These are phyloP conservation scores for Podila clonocystis DNA, from an alignment of 192 early-diverging fungal species.

Conservation along the genomic window DNA sequence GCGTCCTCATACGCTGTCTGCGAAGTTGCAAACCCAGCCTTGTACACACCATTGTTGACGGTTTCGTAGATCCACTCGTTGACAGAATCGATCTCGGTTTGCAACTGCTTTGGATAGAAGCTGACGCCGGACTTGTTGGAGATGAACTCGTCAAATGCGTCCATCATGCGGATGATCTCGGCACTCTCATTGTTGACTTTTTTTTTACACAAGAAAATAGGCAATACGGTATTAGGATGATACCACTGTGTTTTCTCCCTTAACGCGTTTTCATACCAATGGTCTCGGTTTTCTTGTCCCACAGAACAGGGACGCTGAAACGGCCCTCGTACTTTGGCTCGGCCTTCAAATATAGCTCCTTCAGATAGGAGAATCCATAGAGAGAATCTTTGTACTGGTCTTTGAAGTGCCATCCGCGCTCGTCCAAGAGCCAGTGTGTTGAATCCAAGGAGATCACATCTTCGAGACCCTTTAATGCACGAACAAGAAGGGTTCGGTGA, in stretches of 20 bases:
- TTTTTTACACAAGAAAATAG: too few relatives aligned
- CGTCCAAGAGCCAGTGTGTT: conserved; percentile 83
- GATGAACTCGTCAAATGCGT: conserved; percentile 80
- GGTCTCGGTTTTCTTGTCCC: conserved; percentile 93
- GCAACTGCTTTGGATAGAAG: conserved; percentile 85
- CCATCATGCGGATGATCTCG: too few relatives aligned
- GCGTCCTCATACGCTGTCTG: conserved; percentile 88
- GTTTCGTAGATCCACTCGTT: conserved; percentile 95
- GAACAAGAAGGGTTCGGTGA: conserved; percentile 87
- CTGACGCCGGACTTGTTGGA: conserved; percentile 69
- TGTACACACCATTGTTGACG: conserved; percentile 98
- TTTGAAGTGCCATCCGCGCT: conserved; percentile 87
- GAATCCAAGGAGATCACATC: conserved; percentile 83
- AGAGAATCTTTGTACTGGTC: conserved; percentile 78
- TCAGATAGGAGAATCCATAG: conserved; percentile 77
- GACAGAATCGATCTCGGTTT: conserved; percentile 80
- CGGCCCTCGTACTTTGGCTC: conserved; percentile 77
- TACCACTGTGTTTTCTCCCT: too few relatives aligned
- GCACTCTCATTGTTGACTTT: conserved; percentile 84
- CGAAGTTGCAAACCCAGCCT: conserved; percentile 88
- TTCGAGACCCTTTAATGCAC: conserved; percentile 91
- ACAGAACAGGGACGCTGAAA: conserved; percentile 96
- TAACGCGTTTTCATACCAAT: conserved; percentile 64
- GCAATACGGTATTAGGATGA: not conserved
- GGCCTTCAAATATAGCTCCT: conserved; percentile 94